phyloP scores from a whole-genome alignment of 805 yeast species.

The Sporopachydermia quercuum region DNA sequence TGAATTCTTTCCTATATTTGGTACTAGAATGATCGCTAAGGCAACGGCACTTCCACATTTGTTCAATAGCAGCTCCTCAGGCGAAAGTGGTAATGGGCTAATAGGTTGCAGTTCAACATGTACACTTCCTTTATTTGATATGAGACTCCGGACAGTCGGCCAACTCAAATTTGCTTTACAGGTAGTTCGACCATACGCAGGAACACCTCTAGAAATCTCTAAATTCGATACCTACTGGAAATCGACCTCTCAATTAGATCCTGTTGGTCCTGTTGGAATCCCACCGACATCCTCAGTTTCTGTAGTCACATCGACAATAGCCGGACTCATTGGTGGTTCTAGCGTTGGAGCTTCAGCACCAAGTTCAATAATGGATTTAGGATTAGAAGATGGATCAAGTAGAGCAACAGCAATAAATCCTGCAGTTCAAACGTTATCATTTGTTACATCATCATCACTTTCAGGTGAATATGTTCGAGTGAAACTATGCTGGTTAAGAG shows the following conservation, averaged over 20 bases:
- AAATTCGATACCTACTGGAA: conserved; percentile 97
- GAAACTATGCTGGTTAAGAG: conserved; percentile 57
- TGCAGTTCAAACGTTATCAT: conserved; percentile 31
- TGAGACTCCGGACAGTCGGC: conserved; percentile 71
- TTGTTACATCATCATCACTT: conserved; percentile 84
- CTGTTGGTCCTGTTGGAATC: conserved; percentile 5
- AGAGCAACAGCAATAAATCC: conserved; percentile 10
- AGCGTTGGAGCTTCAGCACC: conserved; percentile 10
- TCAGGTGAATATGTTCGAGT: conserved; percentile 65
- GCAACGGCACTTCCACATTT: conserved; percentile 59
- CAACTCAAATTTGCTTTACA: conserved; percentile 64
- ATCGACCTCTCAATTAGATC: conserved; percentile 46
- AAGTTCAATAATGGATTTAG: neutral
- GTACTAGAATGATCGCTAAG: conserved; percentile 83
- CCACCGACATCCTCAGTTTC: conserved; percentile 6
- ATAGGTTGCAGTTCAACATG: conserved; percentile 19
- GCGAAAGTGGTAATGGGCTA: conserved; percentile 24
- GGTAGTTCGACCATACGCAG: conserved; percentile 79
- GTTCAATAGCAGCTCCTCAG: conserved; percentile 20
- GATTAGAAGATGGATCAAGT: neutral
- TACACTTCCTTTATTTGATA: conserved; percentile 66
- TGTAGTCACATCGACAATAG: neutral
- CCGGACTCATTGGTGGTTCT: conserved; percentile 4
- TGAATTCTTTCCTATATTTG: conserved; percentile 89
- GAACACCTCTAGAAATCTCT: conserved; percentile 70